These are phyloP conservation scores for Phytophthora tentaculata DNA, from an alignment of 352 stramenopile genomes.

Conservation along the genomic window DNA sequence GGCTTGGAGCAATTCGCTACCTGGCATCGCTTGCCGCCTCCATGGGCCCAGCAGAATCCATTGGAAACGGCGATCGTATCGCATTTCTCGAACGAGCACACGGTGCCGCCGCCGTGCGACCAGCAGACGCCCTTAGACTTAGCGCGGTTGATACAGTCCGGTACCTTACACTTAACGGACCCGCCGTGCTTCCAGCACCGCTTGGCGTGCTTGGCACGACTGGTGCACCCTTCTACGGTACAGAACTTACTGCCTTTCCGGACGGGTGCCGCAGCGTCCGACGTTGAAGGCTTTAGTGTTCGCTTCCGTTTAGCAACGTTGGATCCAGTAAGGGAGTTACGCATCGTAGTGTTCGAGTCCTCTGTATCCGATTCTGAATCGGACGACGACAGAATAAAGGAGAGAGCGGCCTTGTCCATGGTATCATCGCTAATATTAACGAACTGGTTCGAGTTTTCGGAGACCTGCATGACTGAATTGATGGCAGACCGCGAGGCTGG, in stretches of 20 bases:
- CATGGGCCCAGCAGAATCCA: conserved; percentile 46
- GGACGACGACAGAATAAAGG: conserved; percentile 43
- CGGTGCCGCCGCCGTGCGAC: conserved; percentile 59
- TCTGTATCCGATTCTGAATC: conserved; percentile 37
- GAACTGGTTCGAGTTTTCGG: conserved; percentile 12
- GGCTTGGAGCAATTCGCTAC: conserved; percentile 42
- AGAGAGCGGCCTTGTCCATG: conserved; percentile 39
- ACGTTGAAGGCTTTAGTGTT: conserved; percentile 1
- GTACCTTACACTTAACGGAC: conserved; percentile 60
- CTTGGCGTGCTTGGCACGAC: conserved; percentile 55
- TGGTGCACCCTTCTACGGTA: conserved; percentile 48
- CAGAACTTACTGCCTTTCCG: conserved; percentile 61
- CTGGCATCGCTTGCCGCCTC: conserved; percentile 45
- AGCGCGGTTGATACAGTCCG: conserved; percentile 64
- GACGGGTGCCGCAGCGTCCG: conserved; percentile 7
- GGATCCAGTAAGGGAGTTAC: conserved; percentile 4
- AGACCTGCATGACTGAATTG: conserved; percentile 17
- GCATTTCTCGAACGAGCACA: conserved; percentile 49
- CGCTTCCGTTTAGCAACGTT: conserved; percentile 26
- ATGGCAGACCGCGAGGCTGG: conserved; percentile 15
- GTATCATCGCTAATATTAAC: conserved; percentile 13
- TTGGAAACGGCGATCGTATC: conserved; percentile 63
- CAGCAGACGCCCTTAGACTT: conserved; percentile 68
- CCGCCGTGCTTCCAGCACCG: conserved; percentile 65
- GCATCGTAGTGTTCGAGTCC: not conserved